Conservation (phyloP, 164 flowering plant species). For the Tinospora cordifolia region DNA sequence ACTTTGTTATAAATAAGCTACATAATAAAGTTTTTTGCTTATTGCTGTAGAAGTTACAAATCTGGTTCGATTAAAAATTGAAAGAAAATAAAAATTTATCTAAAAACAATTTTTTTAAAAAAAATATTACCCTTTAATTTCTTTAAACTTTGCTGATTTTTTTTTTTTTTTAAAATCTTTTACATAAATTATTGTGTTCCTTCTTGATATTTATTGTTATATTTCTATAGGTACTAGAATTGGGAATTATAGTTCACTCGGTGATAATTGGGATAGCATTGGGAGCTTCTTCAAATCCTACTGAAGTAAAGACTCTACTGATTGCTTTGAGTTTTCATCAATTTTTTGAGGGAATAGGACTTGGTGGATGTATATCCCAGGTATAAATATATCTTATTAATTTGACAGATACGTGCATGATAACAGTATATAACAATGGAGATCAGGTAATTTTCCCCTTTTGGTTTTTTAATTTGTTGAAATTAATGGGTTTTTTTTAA, state of each 20-base stretch:
- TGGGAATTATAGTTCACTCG: slow-evolving; percentile 22
- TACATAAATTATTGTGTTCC: too few relatives aligned
- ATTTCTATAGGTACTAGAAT: slow-evolving; percentile 15
- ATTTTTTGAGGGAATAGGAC: slow-evolving; percentile 25
- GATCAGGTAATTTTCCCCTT: too few relatives aligned
- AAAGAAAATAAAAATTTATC: too few relatives aligned
- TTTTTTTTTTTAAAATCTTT: not conserved
- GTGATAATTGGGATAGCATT: slow-evolving; percentile 22
- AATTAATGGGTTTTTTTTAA: not conserved
- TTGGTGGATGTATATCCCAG: slow-evolving; percentile 25
- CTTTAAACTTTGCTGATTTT: not conserved
- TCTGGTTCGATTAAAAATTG: too few relatives aligned
- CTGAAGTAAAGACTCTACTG: slow-evolving; percentile 16
- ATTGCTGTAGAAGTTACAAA: too few relatives aligned
- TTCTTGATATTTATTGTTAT: too few relatives aligned
- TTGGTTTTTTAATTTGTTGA: too few relatives aligned
- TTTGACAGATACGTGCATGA: not conserved
- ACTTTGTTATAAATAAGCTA: too few relatives aligned
- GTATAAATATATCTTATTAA: not conserved
- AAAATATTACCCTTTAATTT: too few relatives aligned
- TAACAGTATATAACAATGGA: not conserved
- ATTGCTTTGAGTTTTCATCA: slow-evolving; percentile 23
- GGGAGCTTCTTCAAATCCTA: slow-evolving; percentile 20
- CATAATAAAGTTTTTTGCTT: too few relatives aligned
- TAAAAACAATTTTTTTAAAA: too few relatives aligned